Conservation (phyloP, 768 basidiomycete genomes). For the Dictyophora rubrovolvata region DNA sequence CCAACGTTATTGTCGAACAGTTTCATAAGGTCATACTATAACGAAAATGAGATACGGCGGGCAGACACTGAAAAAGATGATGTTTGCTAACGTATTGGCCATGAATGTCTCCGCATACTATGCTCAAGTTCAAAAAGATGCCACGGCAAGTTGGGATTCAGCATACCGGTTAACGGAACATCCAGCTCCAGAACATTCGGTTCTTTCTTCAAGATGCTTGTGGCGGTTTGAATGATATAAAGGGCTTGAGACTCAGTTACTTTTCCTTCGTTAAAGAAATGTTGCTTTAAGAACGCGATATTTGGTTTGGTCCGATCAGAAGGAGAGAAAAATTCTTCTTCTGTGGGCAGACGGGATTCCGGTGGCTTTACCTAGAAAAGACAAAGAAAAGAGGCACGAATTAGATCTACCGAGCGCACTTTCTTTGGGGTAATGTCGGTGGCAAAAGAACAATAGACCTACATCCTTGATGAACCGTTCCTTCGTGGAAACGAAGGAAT, state of each 20-base stretch:
- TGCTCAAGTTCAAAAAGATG: neutral
- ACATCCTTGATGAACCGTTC: neutral
- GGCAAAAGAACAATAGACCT: neutral
- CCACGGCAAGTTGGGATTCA: neutral
- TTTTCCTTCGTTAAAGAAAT: neutral
- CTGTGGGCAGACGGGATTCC: neutral
- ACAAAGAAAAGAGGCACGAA: neutral
- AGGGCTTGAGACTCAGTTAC: constrained; percentile 57
- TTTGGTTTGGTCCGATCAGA: neutral
- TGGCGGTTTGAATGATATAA: constrained; percentile 62
- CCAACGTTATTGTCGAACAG: constrained; percentile 35
- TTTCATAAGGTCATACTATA: constrained; percentile 37
- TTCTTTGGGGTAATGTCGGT: neutral
- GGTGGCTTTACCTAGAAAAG: neutral
- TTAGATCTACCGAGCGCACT: neutral
- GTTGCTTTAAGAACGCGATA: neutral
- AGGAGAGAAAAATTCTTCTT: neutral
- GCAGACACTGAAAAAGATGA: neutral
- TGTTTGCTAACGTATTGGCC: constrained; percentile 31
- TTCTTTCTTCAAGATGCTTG: constrained; percentile 58
- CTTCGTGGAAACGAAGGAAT: neutral
- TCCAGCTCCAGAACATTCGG: constrained; percentile 78
- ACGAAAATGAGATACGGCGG: neutral
- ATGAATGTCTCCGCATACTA: constrained; percentile 38
- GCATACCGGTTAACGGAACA: constrained; percentile 81